These are phyloP conservation scores for Petunia secreta DNA, from an alignment of 257 asterid species.

Conservation along the genomic window DNA sequence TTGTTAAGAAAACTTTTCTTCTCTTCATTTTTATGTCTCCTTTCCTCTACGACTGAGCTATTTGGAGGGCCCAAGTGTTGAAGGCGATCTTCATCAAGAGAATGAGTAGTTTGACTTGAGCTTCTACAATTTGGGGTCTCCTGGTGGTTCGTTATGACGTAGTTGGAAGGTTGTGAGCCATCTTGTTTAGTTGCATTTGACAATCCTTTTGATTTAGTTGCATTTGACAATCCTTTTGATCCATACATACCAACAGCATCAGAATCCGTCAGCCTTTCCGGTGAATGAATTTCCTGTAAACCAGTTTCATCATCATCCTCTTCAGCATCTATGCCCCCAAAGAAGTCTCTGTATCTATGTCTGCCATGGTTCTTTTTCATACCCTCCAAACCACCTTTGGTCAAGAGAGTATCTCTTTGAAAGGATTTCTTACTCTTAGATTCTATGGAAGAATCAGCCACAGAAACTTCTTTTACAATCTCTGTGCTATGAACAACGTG, in stretches of 20 bases:
- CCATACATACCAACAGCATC: constrained; percentile 44
- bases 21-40: constrained; percentile 48
- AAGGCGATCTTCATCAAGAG: constrained; percentile 53
- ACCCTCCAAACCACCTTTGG: constrained; percentile 53
- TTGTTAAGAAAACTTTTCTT: constrained; percentile 45
- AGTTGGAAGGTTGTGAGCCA: constrained; percentile 61
- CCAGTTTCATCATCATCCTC: constrained; percentile 61
- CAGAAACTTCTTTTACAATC: constrained; percentile 42
- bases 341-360: constrained; percentile 70
- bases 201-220: constrained; percentile 49
- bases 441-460: constrained; percentile 48
- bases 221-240: constrained; percentile 45
- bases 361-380: constrained; percentile 46
- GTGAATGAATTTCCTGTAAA: constrained; percentile 57
- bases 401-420: constrained; percentile 27
- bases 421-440: constrained; percentile 53
- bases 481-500: constrained; percentile 42
- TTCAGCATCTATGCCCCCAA: constrained; percentile 75
- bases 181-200: constrained; percentile 52
- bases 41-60: constrained; percentile 43
- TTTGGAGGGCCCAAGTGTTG: constrained; percentile 45
- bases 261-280: constrained; percentile 48
- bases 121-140: constrained; percentile 46
- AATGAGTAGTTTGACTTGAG: constrained; percentile 42
- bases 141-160: constrained; percentile 45